These are phyloP conservation scores for Penicillium longicatenatum DNA, from an alignment of 495 filamentous ascomycete genomes.

Conservation along the genomic window DNA sequence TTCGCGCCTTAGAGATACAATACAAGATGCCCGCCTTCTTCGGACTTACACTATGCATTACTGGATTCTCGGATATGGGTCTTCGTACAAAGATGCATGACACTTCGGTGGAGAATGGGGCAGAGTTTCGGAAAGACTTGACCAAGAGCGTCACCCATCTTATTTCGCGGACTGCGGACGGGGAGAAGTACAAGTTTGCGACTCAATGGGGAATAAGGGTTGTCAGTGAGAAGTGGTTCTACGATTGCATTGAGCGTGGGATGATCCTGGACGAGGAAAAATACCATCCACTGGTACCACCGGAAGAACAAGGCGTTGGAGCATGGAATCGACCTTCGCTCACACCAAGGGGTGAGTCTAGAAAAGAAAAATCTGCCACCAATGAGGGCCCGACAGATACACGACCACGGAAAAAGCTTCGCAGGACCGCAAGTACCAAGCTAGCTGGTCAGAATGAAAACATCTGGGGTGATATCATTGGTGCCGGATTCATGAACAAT, in stretches of 20 bases:
- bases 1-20: conserved; percentile 62
- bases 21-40: conserved; percentile 62
- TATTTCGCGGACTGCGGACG: conserved; percentile 73
- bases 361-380: conserved; percentile 7
- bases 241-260: conserved; percentile 83
- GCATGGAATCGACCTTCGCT: conserved; percentile 66
- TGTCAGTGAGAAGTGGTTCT: conserved; percentile 81
- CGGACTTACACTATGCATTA: conserved; percentile 78
- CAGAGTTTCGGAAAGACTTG: conserved; percentile 80
- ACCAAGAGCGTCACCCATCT: conserved; percentile 82
- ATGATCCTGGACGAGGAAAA: conserved; percentile 85
- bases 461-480: conserved; percentile 88
- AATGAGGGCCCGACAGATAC: conserved; percentile 32
- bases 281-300: conserved; percentile 73
- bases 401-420: conserved; percentile 62
- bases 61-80: conserved; percentile 79
- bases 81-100: conserved; percentile 69
- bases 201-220: conserved; percentile 74
- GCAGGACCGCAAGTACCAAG: conserved; percentile 77
- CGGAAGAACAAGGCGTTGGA: conserved; percentile 69
- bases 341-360: conserved; percentile 34
- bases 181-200: conserved; percentile 87
- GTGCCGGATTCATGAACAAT: conserved; percentile 41
- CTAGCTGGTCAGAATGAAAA: conserved; percentile 75
- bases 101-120: conserved; percentile 67